Conservation (phyloP, 768 basidiomycete genomes). For the Clathrus columnatus region DNA sequence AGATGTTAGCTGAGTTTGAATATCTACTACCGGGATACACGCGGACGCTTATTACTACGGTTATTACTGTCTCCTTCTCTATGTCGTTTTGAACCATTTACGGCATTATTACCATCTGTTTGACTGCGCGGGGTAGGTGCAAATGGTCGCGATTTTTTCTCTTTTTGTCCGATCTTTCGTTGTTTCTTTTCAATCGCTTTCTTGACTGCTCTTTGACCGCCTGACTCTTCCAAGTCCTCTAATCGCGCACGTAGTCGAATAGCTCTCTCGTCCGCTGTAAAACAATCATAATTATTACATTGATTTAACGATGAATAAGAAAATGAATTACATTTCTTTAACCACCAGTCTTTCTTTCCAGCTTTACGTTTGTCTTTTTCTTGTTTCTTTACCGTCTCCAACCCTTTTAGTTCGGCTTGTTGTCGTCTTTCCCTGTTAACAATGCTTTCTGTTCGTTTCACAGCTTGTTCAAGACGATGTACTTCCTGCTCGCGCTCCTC, state of each 20-base stretch:
- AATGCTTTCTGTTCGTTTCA: conserved; percentile 68
- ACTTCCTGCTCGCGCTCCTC: conserved; percentile 62
- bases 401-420: conserved; percentile 59
- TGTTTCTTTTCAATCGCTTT: conserved; percentile 86
- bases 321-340: conserved; percentile 63
- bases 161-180: conserved; percentile 79
- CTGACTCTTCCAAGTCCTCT: conserved; percentile 65
- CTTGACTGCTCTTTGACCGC: conserved; percentile 75
- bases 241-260: conserved; percentile 67
- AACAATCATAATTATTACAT: background rate
- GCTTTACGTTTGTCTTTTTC: conserved; percentile 58
- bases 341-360: conserved; percentile 78
- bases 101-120: background rate
- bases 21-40: background rate
- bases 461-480: conserved; percentile 54
- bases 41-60: background rate
- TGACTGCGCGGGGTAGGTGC: conserved; percentile 15
- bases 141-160: conserved; percentile 79
- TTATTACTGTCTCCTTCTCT: background rate
- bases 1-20: conserved; percentile 6
- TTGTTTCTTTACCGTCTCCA: conserved; percentile 42
- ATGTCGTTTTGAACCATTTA: background rate
- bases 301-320: background rate
- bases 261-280: conserved; percentile 68
- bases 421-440: conserved; percentile 68